Evolutionary conservation across 768 basidiomycete species (phyloP).

Genomic region (Kwoniella dendrophila): DNA sequence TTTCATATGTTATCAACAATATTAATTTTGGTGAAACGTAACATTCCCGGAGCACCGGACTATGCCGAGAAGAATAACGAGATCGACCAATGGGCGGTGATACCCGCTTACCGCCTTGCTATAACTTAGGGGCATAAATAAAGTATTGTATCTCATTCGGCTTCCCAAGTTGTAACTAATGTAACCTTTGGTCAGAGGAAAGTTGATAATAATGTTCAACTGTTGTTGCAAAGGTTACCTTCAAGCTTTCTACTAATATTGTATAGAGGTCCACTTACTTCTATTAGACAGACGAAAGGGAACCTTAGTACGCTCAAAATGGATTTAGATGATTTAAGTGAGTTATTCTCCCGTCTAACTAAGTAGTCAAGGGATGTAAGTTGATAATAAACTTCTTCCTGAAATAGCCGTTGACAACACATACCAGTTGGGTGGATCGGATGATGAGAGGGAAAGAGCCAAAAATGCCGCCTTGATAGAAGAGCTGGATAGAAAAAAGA

Average conservation of each 20-base stretch:
- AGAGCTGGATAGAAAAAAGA: constrained; percentile 97
- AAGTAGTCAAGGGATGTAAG: background rate
- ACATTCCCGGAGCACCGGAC: background rate
- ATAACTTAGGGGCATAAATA: too few species aligned
- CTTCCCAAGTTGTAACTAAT: too few species aligned
- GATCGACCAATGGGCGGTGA: too few species aligned
- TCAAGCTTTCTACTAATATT: too few species aligned
- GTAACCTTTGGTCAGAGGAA: too few species aligned
- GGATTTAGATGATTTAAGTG: constrained; percentile 49
- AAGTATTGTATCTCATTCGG: too few species aligned
- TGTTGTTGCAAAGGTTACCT: too few species aligned
- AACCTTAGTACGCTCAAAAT: constrained; percentile 37
- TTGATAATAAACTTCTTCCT: background rate
- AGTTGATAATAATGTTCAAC: too few species aligned
- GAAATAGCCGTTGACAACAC: constrained; percentile 44
- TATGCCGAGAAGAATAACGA: background rate
- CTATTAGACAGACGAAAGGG: too few species aligned
- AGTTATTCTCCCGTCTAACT: constrained; percentile 2
- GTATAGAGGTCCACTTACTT: too few species aligned
- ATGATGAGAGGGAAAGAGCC: constrained; percentile 56
- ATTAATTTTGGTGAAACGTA: background rate
- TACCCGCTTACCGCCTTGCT: too few species aligned
- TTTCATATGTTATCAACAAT: too few species aligned
- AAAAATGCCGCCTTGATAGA: constrained; percentile 79
- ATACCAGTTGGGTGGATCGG: constrained; percentile 44